These are phyloP conservation scores for Russula ochroleuca DNA, from an alignment of 768 basidiomycete genomes.

Conservation along the genomic window DNA sequence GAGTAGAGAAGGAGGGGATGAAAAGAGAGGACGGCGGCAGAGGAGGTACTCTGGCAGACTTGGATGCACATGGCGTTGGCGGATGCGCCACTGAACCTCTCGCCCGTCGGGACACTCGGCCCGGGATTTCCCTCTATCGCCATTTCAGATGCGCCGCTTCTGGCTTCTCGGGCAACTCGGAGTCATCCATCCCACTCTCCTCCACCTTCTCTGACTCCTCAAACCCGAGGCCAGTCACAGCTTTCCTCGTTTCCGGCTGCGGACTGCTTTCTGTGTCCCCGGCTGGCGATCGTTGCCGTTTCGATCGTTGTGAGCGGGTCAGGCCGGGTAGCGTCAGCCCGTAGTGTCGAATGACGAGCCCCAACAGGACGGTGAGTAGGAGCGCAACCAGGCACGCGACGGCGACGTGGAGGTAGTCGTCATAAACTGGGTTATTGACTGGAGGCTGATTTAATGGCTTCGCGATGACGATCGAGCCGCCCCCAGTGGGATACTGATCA, in stretches of 20 bases:
- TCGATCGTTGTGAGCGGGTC: neutral
- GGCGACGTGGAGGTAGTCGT: slow-evolving; percentile 21
- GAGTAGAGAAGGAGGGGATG: slow-evolving; percentile 16
- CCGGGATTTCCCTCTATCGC: neutral
- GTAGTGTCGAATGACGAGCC: slow-evolving; percentile 21
- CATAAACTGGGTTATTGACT: neutral
- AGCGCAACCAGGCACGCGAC: slow-evolving; percentile 23
- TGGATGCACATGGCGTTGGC: neutral
- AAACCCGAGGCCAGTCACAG: neutral
- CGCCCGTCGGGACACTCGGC: neutral
- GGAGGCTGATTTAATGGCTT: slow-evolving; percentile 6
- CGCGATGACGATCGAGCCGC: slow-evolving; percentile 6
- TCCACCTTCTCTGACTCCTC: neutral
- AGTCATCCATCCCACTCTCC: neutral
- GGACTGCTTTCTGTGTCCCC: neutral
- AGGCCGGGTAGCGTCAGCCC: slow-evolving; percentile 8
- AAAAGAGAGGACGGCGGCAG: slow-evolving; percentile 1
- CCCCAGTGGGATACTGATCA: neutral
- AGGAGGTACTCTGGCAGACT: slow-evolving; percentile 4
- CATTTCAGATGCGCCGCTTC: slow-evolving; percentile 13
- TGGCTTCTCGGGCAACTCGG: slow-evolving; percentile 3
- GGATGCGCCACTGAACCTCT: slow-evolving; percentile 9
- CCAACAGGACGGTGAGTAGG: slow-evolving; percentile 11
- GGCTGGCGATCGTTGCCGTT: neutral
- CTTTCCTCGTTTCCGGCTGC: neutral